These are phyloP conservation scores for Gossypium trilobum DNA, from an alignment of 441 rosid species.

Conservation along the genomic window DNA sequence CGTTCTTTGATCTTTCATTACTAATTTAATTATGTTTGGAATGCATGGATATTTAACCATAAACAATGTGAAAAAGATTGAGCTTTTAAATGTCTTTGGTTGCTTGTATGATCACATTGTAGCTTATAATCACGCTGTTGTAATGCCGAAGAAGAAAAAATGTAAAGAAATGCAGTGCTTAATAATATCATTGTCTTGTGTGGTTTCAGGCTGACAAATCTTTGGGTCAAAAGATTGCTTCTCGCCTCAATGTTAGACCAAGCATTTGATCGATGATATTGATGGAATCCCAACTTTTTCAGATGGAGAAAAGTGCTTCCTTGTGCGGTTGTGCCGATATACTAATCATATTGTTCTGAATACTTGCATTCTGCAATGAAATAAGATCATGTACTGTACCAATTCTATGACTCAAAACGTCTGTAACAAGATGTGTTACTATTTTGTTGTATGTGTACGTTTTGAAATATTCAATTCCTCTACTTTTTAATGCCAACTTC, in stretches of 20 bases:
- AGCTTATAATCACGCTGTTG: neutral
- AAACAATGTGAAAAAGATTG: neutral
- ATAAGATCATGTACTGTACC: neutral
- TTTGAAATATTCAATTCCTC: neutral
- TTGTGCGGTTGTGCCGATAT: neutral
- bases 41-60: neutral
- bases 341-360: neutral
- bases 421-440: neutral
- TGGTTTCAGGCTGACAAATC: constrained; percentile 53
- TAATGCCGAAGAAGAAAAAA: neutral
- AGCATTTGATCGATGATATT: constrained; percentile 32
- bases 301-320: neutral
- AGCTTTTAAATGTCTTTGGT: neutral
- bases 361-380: neutral
- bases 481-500: neutral
- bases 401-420: neutral
- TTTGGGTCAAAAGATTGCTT: constrained; percentile 67
- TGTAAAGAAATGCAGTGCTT: neutral
- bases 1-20: neutral
- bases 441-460: neutral
- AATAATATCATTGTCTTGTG: neutral
- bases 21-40: neutral
- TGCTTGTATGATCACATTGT: neutral
- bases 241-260: constrained; percentile 64
- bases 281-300: neutral